Percentiles rank a stretch among this genome's conserved stretches.
Evolutionary conservation across 805 yeast genomes (phyloP).

Genomic region (Soucietia sequanensis): DNA sequence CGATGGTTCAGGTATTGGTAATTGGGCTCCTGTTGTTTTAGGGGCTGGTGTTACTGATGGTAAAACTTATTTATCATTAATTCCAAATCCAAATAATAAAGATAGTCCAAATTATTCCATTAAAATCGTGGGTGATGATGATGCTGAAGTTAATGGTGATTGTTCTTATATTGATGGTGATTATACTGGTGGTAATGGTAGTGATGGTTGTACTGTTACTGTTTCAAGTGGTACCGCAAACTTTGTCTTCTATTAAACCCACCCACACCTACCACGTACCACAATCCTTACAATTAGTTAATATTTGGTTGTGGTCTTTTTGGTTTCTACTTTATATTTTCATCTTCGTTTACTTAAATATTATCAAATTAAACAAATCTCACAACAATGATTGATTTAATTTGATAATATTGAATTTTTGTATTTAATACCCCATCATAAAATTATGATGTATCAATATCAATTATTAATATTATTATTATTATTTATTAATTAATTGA

Average conservation of each 20-base stretch:
- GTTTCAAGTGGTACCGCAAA: conserved; percentile 82
- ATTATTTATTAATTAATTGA: too few relatives aligned
- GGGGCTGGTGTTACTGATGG: conserved; percentile 73
- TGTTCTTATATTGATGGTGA: conserved; percentile 79
- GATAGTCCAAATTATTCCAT: conserved; percentile 41
- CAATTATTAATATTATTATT: too few relatives aligned
- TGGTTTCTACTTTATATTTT: too few relatives aligned
- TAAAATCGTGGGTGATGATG: conserved; percentile 46
- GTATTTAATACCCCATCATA: too few relatives aligned
- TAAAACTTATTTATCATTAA: conserved; percentile 64
- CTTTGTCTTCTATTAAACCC: conserved; percentile 64
- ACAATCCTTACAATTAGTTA: too few relatives aligned
- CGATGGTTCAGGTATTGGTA: conserved; percentile 59
- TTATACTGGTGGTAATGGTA: conserved; percentile 67
- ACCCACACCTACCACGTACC: too few relatives aligned
- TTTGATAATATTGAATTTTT: too few relatives aligned
- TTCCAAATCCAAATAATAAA: conserved; percentile 74
- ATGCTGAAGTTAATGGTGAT: conserved; percentile 61
- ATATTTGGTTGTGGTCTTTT: too few relatives aligned
- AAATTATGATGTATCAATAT: too few relatives aligned
- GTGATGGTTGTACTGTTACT: conserved; percentile 92
- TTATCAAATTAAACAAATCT: too few relatives aligned
- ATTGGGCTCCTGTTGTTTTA: conserved; percentile 77
- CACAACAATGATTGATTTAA: too few relatives aligned
- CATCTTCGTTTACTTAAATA: too few relatives aligned